Evolutionary conservation across 495 filamentous ascomycete species (phyloP).

Genomic region (Elaphomyces granulatus): DNA sequence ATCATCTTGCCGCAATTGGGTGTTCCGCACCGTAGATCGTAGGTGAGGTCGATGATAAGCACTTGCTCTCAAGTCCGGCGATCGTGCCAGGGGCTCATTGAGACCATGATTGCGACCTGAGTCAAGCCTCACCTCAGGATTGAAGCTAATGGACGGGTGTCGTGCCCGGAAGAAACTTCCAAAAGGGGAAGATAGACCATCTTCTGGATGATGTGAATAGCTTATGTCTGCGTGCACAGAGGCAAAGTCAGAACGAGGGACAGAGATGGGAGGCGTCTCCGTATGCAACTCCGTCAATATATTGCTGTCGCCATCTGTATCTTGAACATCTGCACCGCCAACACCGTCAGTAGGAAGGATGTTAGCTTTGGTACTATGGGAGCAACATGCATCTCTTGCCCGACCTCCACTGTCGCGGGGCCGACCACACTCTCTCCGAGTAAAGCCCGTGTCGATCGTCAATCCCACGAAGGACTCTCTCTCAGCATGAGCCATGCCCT

Average conservation of each 20-base stretch:
- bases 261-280: slow-evolving; percentile 32
- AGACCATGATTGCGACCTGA: slow-evolving; percentile 23
- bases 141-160: slow-evolving; percentile 30
- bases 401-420: slow-evolving; percentile 4
- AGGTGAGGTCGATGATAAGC: slow-evolving; percentile 20
- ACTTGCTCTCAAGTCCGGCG: slow-evolving; percentile 15
- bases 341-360: slow-evolving; percentile 24
- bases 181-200: slow-evolving; percentile 26
- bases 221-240: slow-evolving; percentile 11
- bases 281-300: slow-evolving; percentile 31
- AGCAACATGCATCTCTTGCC: too few species aligned
- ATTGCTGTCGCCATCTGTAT: slow-evolving; percentile 35
- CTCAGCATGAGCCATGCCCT: slow-evolving; percentile 30
- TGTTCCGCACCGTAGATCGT: slow-evolving; percentile 28
- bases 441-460: slow-evolving; percentile 31
- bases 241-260: slow-evolving; percentile 24
- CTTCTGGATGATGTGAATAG: slow-evolving; percentile 31
- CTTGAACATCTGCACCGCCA: slow-evolving; percentile 20
- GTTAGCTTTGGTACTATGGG: slow-evolving; percentile 33
- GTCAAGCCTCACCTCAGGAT: slow-evolving; percentile 26
- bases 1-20: slow-evolving; percentile 25
- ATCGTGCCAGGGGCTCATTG: slow-evolving; percentile 25
- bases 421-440: slow-evolving; percentile 1
- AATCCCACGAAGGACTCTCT: slow-evolving; percentile 25
- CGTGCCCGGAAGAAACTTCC: slow-evolving; percentile 29